Evolutionary conservation across 768 basidiomycete genomes (phyloP).

Genomic region (Podaxis sp.): DNA sequence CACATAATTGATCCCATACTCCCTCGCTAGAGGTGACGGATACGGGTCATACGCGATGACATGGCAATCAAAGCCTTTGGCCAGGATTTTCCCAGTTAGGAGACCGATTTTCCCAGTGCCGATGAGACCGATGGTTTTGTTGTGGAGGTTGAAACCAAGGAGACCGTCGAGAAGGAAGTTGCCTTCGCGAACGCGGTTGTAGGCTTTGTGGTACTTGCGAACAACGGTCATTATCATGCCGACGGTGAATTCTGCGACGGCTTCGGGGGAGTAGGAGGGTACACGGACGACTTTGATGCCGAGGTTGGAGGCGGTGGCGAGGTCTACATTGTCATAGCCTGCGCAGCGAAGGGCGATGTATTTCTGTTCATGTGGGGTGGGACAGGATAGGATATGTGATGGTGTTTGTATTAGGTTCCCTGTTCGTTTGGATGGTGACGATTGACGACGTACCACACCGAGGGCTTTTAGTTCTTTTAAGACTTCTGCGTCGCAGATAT

Average conservation of each 20-base stretch:
- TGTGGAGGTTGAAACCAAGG: conserved; percentile 39
- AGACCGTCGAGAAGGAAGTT: conserved; percentile 47
- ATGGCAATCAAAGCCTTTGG: conserved; percentile 38
- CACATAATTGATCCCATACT: conserved; percentile 39
- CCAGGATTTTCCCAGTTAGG: conserved; percentile 40
- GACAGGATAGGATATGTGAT: too few relatives aligned
- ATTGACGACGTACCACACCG: conserved; percentile 32
- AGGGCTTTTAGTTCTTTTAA: conserved; percentile 30
- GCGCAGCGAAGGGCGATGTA: conserved; percentile 41
- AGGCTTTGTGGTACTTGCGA: conserved; percentile 47
- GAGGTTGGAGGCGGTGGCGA: conserved; percentile 27
- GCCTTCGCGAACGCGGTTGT: conserved; percentile 44
- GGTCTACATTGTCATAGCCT: conserved; percentile 44
- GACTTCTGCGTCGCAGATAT: conserved; percentile 36
- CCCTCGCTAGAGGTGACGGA: conserved; percentile 30
- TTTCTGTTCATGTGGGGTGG: conserved; percentile 27
- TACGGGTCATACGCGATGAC: conserved; percentile 44
- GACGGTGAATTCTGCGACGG: conserved; percentile 44
- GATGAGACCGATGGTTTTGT: conserved; percentile 44
- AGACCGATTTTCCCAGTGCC: conserved; percentile 45
- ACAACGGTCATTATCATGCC: conserved; percentile 47
- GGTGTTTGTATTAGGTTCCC: not conserved
- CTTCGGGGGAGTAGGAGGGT: conserved; percentile 44
- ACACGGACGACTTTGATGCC: conserved; percentile 40
- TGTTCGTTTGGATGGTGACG: not conserved